phyloP scores from a whole-genome alignment of 768 basidiomycete genomes.

The Calocera viscosa region DNA sequence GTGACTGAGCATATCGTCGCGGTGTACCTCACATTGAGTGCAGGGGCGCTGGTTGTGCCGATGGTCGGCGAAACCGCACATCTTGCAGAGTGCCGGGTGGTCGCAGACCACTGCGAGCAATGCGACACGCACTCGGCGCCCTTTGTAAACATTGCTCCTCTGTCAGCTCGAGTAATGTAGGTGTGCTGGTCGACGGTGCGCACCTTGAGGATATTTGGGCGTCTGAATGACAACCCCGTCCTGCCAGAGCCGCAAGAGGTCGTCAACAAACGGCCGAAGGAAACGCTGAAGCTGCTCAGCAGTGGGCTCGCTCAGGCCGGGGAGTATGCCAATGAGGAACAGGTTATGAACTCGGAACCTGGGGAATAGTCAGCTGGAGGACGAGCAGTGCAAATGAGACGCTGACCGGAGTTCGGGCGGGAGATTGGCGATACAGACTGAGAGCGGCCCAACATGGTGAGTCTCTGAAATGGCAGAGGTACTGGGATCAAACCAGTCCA shows the following conservation, averaged over 20 bases:
- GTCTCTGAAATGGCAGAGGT: neutral
- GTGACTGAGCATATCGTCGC: slow-evolving; percentile 19
- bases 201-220: slow-evolving; percentile 21
- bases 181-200: no score
- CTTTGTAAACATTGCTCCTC: neutral
- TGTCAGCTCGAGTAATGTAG: neutral
- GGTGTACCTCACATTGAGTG: slow-evolving; percentile 27
- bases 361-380: neutral
- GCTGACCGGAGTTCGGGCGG: neutral
- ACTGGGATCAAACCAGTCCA: slow-evolving; percentile 9
- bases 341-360: slow-evolving; percentile 24
- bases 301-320: slow-evolving; percentile 24
- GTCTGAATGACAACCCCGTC: slow-evolving; percentile 21
- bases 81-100: slow-evolving; percentile 32
- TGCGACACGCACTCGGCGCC: slow-evolving; percentile 25
- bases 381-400: neutral
- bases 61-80: slow-evolving; percentile 26
- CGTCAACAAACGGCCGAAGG: slow-evolving; percentile 21
- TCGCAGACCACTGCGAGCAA: slow-evolving; percentile 29
- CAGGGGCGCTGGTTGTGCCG: slow-evolving; percentile 27
- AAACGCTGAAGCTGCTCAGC: slow-evolving; percentile 24
- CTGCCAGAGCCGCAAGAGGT: slow-evolving; percentile 21
- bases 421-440: slow-evolving; percentile 11
- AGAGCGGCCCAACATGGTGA: neutral
- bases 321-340: slow-evolving; percentile 21